Evolutionary conservation across 129 eudicot genomes (phyloP), one percentile per base, ranked within the genome.

Genomic region (Smallanthus sonchifolius): DNA sequence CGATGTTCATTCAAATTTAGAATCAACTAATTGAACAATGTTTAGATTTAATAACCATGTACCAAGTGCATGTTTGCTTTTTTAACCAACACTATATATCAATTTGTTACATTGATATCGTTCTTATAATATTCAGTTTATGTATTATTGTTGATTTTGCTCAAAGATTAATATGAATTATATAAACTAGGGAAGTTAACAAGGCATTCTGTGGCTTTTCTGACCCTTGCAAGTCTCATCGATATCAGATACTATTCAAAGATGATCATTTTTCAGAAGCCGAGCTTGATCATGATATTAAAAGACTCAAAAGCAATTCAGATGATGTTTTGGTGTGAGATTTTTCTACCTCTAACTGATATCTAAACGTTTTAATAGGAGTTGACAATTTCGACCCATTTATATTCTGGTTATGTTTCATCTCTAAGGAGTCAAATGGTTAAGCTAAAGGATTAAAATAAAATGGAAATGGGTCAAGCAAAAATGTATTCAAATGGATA

Each of bases 181-280:
- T 28, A 10, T 60, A 10, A 48, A 72, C 35, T 78, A 90, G 99
- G 85, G 99, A 95, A 86, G 77, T 85, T 39, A 95, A 91, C 77
- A 95, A 95, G 86, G 97, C 99, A 49, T 88, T 88, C 43, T 85
- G 91, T 83, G 99, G 97, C 77, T 95, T 95, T 73, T 48, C 80
- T 49, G 86, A 88, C 78, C 86, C 82, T 34, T 44, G 69, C 61
- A 87, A 86, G 75, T 62, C 37, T 77, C 80, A 82, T 72, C 78
- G 66, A 54, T 75, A 82, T 81, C 72, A 72, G 74, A 82, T 15
- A 15, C 36, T 83, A 14, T 69, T 83, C 55, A 45, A 70, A 73
- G 79, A 57, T 40, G 69, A 70, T 38, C 65, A 38, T 35, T 48
- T 14, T 71, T 67, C 43, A 72, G 73, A 51, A 57, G 61, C 75